Evolutionary conservation across 1,284 basidiomycete species (phyloP).

Genomic region (Cutaneotrichosporon dermatis): DNA sequence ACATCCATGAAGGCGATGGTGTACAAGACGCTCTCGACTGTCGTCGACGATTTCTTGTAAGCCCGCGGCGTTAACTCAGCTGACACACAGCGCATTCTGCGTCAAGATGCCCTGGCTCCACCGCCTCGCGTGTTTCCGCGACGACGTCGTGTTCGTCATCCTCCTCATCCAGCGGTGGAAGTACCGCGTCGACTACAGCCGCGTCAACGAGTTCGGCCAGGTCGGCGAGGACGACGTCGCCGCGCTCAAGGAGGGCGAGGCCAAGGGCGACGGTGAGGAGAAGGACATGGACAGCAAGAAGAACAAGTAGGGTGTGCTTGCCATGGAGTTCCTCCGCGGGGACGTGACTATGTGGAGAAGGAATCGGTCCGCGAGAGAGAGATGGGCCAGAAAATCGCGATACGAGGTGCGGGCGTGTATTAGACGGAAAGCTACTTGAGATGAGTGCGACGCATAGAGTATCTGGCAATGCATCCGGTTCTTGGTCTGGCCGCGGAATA

Average conservation of each 20-base stretch:
- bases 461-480: too few species aligned
- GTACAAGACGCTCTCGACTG: conserved; percentile 67
- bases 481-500: too few species aligned
- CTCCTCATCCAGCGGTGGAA: conserved; percentile 71
- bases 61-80: not conserved
- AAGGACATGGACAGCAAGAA: conserved; percentile 31
- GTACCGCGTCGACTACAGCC: conserved; percentile 87
- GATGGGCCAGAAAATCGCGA: too few species aligned
- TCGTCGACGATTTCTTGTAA: conserved; percentile 87
- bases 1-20: conserved; percentile 85
- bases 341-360: too few species aligned
- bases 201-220: conserved; percentile 94
- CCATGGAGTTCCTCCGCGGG: too few species aligned
- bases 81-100: conserved; percentile 48
- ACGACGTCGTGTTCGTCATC: conserved; percentile 74
- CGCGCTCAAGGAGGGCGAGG: conserved; percentile 14
- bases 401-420: too few species aligned
- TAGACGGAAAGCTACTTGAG: too few species aligned
- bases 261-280: conserved; percentile 51
- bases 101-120: conserved; percentile 96
- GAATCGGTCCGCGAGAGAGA: too few species aligned
- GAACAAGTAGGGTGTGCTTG: conserved; percentile 28
- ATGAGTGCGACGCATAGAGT: too few species aligned
- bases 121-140: conserved; percentile 58
- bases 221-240: conserved; percentile 51